A percentile compares a stretch with the other conserved stretches of the same genome.
phyloP scores from a whole-genome alignment of 2,329 filamentous ascomycete genomes.

The Chaetomium sp. region DNA sequence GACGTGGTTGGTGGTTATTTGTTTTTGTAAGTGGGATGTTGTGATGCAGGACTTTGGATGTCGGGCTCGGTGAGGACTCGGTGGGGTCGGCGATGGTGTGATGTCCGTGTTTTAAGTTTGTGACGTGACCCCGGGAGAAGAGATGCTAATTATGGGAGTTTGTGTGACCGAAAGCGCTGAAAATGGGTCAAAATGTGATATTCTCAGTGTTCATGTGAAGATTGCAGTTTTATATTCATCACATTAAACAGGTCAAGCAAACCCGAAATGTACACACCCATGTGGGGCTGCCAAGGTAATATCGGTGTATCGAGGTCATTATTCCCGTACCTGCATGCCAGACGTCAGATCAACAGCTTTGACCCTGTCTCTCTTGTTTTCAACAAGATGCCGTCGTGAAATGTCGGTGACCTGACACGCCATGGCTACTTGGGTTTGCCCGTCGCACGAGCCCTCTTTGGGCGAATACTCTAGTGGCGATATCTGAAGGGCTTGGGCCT shows the following conservation, averaged over 20 bases:
- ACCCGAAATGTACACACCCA: background rate
- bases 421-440: background rate
- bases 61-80: background rate
- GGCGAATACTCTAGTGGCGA: background rate
- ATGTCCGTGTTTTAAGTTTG: background rate
- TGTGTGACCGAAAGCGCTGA: background rate
- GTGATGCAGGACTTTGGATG: background rate
- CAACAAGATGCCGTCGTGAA: background rate
- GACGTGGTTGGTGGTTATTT: background rate
- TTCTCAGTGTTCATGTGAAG: background rate
- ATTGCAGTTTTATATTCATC: background rate
- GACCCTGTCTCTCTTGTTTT: background rate
- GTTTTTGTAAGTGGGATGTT: background rate
- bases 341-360: background rate
- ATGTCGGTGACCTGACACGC: background rate
- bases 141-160: background rate
- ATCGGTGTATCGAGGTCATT: background rate
- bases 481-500: background rate
- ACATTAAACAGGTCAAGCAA: background rate
- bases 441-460: background rate
- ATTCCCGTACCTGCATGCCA: background rate
- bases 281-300: background rate
- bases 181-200: background rate
- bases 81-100: background rate
- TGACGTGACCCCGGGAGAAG: background rate